phyloP scores from a whole-genome alignment of 768 basidiomycete species.

The Krasilnikovozyma curviuscula region DNA sequence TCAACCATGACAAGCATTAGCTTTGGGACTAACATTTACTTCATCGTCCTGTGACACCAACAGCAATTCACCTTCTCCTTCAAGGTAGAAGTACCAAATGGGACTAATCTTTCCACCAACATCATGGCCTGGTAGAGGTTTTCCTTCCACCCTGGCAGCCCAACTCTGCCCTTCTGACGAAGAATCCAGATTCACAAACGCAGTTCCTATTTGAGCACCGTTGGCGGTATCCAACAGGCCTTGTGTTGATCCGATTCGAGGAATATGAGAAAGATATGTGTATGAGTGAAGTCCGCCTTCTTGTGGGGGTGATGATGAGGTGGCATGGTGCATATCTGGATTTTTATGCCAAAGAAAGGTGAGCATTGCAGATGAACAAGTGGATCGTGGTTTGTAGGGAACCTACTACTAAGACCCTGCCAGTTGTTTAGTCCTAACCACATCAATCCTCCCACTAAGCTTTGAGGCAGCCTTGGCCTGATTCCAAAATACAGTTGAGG shows the following conservation, averaged over 20 bases:
- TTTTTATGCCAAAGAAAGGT: slow-evolving; percentile 22
- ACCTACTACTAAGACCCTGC: slow-evolving; percentile 35
- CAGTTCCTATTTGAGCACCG: slow-evolving; percentile 67
- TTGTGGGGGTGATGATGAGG: slow-evolving; percentile 77
- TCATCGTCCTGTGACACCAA: slow-evolving; percentile 46
- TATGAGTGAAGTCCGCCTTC: slow-evolving; percentile 61
- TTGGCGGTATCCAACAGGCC: slow-evolving; percentile 60
- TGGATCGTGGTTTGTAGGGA: background rate
- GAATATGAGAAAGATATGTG: slow-evolving; percentile 72
- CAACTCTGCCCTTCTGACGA: slow-evolving; percentile 1
- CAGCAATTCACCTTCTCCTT: slow-evolving; percentile 64
- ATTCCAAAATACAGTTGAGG: slow-evolving; percentile 93
- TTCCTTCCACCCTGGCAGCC: slow-evolving; percentile 9
- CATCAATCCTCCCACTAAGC: slow-evolving; percentile 78
- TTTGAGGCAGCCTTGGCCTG: slow-evolving; percentile 61
- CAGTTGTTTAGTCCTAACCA: slow-evolving; percentile 87
- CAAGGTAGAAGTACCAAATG: slow-evolving; percentile 71
- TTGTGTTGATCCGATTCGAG: slow-evolving; percentile 68
- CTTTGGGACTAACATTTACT: slow-evolving; percentile 40
- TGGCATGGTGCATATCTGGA: slow-evolving; percentile 14
- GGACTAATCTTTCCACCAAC: slow-evolving; percentile 51
- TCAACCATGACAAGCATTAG: no score
- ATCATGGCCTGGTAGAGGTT: slow-evolving; percentile 51
- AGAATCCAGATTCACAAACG: slow-evolving; percentile 48
- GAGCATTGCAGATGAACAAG: slow-evolving; percentile 20